These are phyloP conservation scores for Pleurotus salmoneostramineus DNA, from an alignment of 768 basidiomycete genomes.

Conservation along the genomic window DNA sequence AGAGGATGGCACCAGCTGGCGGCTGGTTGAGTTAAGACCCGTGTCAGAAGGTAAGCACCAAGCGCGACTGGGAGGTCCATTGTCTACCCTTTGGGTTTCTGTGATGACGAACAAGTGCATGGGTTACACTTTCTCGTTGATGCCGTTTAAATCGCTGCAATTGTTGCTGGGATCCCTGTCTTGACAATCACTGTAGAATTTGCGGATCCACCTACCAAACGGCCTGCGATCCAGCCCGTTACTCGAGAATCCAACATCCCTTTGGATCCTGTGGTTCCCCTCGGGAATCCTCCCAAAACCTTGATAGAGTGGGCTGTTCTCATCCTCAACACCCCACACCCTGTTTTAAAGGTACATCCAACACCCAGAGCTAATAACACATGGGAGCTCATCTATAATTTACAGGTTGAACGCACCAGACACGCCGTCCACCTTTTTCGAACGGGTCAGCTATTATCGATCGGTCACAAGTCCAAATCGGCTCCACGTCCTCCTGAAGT, in stretches of 20 bases:
- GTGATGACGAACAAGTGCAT: no score
- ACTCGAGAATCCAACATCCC: slow-evolving; percentile 1
- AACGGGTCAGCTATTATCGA: slow-evolving; percentile 62
- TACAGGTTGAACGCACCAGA: slow-evolving; percentile 62
- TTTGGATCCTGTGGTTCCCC: slow-evolving; percentile 47
- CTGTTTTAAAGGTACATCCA: slow-evolving; percentile 50
- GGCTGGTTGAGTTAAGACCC: slow-evolving; percentile 62
- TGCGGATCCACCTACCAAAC: slow-evolving; percentile 56
- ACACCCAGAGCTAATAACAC: not conserved
- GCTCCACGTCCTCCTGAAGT: slow-evolving; percentile 56
- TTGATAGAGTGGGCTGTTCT: slow-evolving; percentile 77
- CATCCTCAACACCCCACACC: slow-evolving; percentile 72
- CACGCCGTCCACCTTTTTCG: slow-evolving; percentile 68
- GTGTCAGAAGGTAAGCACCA: slow-evolving; percentile 58
- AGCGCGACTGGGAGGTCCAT: not conserved
- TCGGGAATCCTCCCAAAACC: slow-evolving; percentile 49
- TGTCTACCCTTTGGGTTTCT: no score
- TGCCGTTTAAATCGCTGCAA: not conserved
- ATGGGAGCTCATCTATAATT: not conserved
- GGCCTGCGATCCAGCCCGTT: slow-evolving; percentile 11
- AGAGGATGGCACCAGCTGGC: slow-evolving; percentile 48
- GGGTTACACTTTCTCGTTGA: no score
- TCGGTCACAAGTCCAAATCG: slow-evolving; percentile 51
- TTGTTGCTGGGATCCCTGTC: not conserved
- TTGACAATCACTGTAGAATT: slow-evolving; percentile 38